Percentiles rank a stretch among this genome's conserved stretches.
Evolutionary conservation across 352 stramenopile genomes (phyloP).

Genomic region (Pythium pectinolyticum): DNA sequence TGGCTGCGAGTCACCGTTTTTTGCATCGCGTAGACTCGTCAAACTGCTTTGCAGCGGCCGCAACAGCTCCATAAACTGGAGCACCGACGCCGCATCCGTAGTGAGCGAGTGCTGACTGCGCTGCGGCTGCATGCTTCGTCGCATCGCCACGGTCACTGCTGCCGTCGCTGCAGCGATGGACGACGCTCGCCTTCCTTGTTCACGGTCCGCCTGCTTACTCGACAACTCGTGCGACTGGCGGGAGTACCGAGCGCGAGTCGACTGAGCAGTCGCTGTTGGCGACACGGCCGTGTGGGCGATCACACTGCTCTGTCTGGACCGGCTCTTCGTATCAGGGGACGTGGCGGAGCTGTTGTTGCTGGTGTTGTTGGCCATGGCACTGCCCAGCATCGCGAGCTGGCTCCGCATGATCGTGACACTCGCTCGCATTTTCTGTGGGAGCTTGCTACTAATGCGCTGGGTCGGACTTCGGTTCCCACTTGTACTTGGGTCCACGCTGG

Average conservation of each 20-base stretch:
- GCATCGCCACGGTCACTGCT: too few species aligned
- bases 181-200: neutral
- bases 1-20: conserved; percentile 15
- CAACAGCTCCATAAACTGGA: conserved; percentile 51
- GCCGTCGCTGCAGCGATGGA: too few species aligned
- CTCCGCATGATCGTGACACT: conserved; percentile 50
- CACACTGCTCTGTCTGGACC: neutral
- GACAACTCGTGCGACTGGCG: conserved; percentile 38
- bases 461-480: neutral
- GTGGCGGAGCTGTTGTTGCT: conserved; percentile 19
- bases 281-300: neutral
- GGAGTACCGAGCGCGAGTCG: conserved; percentile 32
- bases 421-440: conserved; percentile 53
- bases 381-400: conserved; percentile 33
- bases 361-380: conserved; percentile 21
- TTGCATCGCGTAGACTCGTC: conserved; percentile 11
- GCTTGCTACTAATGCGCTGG: conserved; percentile 32
- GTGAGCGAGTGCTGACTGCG: neutral
- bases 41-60: conserved; percentile 57
- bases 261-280: conserved; percentile 14
- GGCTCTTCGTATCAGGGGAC: conserved; percentile 4
- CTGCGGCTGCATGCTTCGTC: neutral
- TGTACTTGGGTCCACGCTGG: neutral
- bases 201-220: conserved; percentile 3
- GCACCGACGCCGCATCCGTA: neutral